A percentile compares a stretch with the other conserved stretches of the same genome.
Evolutionary conservation across 495 filamentous ascomycete species (phyloP).

Genomic region (Penicillium ochrochloron): DNA sequence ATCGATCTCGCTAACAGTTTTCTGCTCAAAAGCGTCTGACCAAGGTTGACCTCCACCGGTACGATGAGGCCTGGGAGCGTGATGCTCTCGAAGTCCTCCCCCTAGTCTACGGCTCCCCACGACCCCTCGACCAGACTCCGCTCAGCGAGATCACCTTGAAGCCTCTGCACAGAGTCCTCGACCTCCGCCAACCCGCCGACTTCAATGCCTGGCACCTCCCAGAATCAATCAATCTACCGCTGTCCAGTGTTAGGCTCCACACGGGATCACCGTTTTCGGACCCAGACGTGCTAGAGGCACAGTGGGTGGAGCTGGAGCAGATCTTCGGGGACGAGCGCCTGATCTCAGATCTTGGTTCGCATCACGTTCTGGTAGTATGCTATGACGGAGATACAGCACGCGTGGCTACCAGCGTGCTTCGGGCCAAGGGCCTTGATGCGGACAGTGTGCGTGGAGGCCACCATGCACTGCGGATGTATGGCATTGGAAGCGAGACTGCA

Average conservation of each 20-base stretch:
- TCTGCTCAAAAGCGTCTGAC: constrained; percentile 42
- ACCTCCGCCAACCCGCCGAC: constrained; percentile 44
- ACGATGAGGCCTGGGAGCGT: constrained; percentile 59
- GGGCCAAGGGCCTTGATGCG: constrained; percentile 54
- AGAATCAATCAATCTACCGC: constrained; percentile 49
- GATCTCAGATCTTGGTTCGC: constrained; percentile 32
- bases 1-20: neutral
- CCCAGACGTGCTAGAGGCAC: constrained; percentile 44
- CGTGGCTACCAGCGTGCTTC: constrained; percentile 56
- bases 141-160: constrained; percentile 33
- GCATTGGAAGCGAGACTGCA: constrained; percentile 29
- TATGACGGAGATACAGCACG: constrained; percentile 58
- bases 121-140: constrained; percentile 27
- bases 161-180: constrained; percentile 41
- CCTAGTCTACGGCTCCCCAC: constrained; percentile 39
- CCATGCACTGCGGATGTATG: constrained; percentile 37
- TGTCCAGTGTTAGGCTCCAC: constrained; percentile 37
- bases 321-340: constrained; percentile 36
- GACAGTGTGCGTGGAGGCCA: constrained; percentile 55
- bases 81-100: constrained; percentile 44
- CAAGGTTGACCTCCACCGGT: constrained; percentile 57
- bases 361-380: constrained; percentile 53
- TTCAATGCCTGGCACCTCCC: constrained; percentile 52
- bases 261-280: constrained; percentile 51
- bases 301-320: constrained; percentile 52